Evolutionary conservation across 139 green algal genomes (phyloP), one percentile per base, ranked within the genome.

Genomic region (Micractinium sp.): DNA sequence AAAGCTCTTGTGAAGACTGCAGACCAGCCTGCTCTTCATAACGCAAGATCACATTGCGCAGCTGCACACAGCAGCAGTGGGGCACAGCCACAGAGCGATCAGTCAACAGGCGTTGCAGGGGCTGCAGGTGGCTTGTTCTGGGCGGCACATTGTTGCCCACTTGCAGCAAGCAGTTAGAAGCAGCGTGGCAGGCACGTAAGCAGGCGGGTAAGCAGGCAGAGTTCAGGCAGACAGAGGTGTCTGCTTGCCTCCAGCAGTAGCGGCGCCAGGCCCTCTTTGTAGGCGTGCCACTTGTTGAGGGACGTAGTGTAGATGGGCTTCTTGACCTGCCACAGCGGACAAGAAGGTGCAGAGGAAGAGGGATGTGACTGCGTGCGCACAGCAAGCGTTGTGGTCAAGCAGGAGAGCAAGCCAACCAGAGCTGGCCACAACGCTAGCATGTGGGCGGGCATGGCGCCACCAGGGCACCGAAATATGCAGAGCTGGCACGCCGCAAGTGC

Each of bases 261-360:
- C 81, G 81, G 81, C 81, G 81, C 81, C 56, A 86, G 81, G 27
- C 81, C 81, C 31, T 86, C 56, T n/a, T 47, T 86, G 81, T 86
- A 86, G 1, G n/a, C 56, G 20, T 66, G 81, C 81, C 81, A 86
- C 81, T 86, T 86, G 81, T 36, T 27, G 19, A 86, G 60, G 15
- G 81, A 86, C 56, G 39, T 53, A n/a, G 47, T 33, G 81, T 86
- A 86, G 56, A 86, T 86, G 60, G 81, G 81, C 33, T 75, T 75
- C 60, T 75, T 75, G 27, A 86, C 81, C 81, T 86, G 81, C 38
- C 19, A 33, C 18, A 18, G 33, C 19, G n/a, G 80, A 85, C 14
- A 71, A 16, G 12, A 25, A 71, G 63, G 63, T 2, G 14, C 7
- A 56, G 47, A 56, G 47, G 47, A 56, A 56, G 9, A n/a, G n/a